phyloP scores from a whole-genome alignment of 1,139 yeast species.

The Scheffersomyces quercinus region DNA sequence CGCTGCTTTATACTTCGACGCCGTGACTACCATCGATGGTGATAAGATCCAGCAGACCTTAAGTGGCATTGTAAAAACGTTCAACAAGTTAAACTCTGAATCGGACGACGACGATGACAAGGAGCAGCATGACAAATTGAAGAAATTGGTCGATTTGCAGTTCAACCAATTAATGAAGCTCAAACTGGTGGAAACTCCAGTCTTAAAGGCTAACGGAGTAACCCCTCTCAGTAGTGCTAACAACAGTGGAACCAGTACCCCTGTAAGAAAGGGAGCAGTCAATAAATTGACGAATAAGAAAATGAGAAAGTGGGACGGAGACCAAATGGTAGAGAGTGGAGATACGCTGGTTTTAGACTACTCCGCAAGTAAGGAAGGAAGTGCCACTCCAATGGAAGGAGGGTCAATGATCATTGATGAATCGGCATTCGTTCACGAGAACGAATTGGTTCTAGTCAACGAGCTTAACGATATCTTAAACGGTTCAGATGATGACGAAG shows the following conservation, averaged over 20 bases:
- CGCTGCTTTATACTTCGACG: conserved; percentile 43
- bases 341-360: conserved; percentile 34
- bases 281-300: conserved; percentile 24
- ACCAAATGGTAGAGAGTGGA: conserved; percentile 30
- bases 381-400: conserved; percentile 52
- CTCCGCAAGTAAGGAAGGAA: conserved; percentile 24
- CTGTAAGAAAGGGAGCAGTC: conserved; percentile 13
- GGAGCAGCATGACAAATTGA: conserved; percentile 20
- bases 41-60: conserved; percentile 39
- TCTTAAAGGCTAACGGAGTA: conserved; percentile 1
- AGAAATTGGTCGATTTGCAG: conserved; percentile 40
- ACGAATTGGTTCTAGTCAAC: conserved; percentile 44
- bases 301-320: conserved; percentile 51
- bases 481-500: conserved; percentile 34
- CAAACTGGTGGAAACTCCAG: conserved; percentile 16
- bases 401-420: conserved; percentile 26
- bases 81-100: conserved; percentile 24
- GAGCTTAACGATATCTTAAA: conserved; percentile 45
- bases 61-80: conserved; percentile 37
- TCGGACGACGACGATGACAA: conserved; percentile 14
- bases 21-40: conserved; percentile 41
- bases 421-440: conserved; percentile 37
- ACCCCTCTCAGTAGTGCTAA: conserved; percentile 5
- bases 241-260: conserved; percentile 17
- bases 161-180: conserved; percentile 34